Evolutionary conservation across 2,329 filamentous ascomycete genomes (phyloP), one percentile per base, ranked within the genome.

Genomic region (Stagonosporopsis cucurbitacearum): DNA sequence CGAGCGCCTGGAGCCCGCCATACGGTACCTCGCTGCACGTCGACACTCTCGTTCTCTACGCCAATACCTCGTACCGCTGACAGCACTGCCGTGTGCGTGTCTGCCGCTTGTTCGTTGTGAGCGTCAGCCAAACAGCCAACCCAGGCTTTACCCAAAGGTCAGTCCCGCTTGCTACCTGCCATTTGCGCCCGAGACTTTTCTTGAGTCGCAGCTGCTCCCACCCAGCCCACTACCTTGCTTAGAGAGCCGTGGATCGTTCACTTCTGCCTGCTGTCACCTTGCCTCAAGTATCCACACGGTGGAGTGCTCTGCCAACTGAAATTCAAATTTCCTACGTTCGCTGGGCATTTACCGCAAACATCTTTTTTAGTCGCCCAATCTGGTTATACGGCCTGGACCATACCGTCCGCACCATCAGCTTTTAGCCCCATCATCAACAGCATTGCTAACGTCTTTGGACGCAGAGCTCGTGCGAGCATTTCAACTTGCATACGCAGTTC

Each of bases 1-100:
- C 54, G 59, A 64, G 68, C 70, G 68, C 69, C 67, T 69, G 66
- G 65, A 65, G 63, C 62, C 65, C 57, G 59, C 54, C 59, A 54
- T 62, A 59, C 57, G 49, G 57, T 63, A 59, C 57, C 54, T 66
- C 60, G 59, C 60, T 63, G 50, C 62, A 54, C 52, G 43, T 50
- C 53, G 44, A 40, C 54, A 42, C 45, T 49, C 40, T 56, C 56
- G 45, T 52, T 57, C 60, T 52, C 53, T 20, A 20, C 57, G 39
- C 45, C 52, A 37, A 43, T 50, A 55, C 43, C 59, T 58, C 43
- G 53, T 58, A 36, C 54, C 50, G 50, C 56, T 37, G 39, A 49
- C 46, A 22, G 30, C 47, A 30, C 37, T 49, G 40, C 50, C 48
- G 49, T 47, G 57, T 45, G 41, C 50, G 36, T 57, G 50, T 51